Base-by-base conservation (phyloP, 2,329 filamentous ascomycete genomes). In the Xylaria hypoxylon region DNA sequence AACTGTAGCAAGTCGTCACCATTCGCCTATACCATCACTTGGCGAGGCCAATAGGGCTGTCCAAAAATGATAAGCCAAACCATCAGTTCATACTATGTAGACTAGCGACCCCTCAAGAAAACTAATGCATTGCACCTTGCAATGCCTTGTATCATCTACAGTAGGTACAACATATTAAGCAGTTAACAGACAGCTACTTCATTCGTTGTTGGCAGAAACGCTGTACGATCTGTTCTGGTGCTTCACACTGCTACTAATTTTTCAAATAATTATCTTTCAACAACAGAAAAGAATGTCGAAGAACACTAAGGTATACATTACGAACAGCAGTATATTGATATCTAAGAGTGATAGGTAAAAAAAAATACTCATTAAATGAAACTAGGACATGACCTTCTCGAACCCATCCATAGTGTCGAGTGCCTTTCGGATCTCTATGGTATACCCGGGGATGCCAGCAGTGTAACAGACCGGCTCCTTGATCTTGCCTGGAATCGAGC, bases 401-500 rank as follows among this genome's bases (percentile, higher is more conserved):
- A 82, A 82, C 0, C 79, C 80, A 3, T 74, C 68, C 78, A 79
- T 77, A 22, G 51, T 70, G 45, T 79, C 76, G 31, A 82, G 68
- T 2, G 77, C 79, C 5, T 67, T 62, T 17, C 78, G 71, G 51
- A 80, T 78, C 55, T 79, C 74, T 0, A 2, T 45, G n/a, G 42
- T 33, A 51, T 84, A 84, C 2, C 40, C 45, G 0, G 77, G 77
- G 17, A 84, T 75, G 0, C 82, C 82, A 0, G 78, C 82, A 0
- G 80, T 61, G 63, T 82, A 89, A 53, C 83, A 82, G 8, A 87
- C 75, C 0, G 82, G 82, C 77, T 89, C 86, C 28, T 79, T 79
- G 0, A 79, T 71, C 77, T 88, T 88, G 10, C 45, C 63, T 33
- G 58, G 57, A 13, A 58, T 62, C 7, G 63, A 62, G 28, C 51